Conservation (phyloP, 192 early-diverging fungal species). For the Entomortierella beljakovae region DNA sequence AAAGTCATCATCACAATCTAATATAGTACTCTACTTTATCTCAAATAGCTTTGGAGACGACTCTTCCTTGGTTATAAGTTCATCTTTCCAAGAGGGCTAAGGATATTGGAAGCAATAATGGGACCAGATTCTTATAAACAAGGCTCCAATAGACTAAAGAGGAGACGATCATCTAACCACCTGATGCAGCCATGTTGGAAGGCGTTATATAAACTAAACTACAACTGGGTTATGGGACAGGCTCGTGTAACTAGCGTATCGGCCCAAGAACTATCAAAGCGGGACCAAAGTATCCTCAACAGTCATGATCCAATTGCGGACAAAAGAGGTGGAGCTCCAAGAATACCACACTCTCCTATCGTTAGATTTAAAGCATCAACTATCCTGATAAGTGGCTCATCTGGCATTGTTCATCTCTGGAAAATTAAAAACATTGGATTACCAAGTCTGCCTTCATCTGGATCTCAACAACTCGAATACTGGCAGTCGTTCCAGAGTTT, state of each 20-base stretch:
- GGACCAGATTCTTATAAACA: neutral
- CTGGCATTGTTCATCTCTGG: slow-evolving; percentile 42
- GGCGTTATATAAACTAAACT: slow-evolving; percentile 38
- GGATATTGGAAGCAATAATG: neutral
- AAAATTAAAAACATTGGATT: neutral
- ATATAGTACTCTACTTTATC: neutral
- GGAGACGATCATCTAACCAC: neutral
- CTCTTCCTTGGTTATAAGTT: slow-evolving; percentile 42
- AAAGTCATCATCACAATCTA: too few relatives aligned
- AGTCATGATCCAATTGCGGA: neutral
- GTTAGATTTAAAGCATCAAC: slow-evolving; percentile 30
- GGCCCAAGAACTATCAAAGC: slow-evolving; percentile 2
- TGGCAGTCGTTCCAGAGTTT: slow-evolving; percentile 30
- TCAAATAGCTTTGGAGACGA: slow-evolving; percentile 29
- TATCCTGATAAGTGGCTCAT: slow-evolving; percentile 20
- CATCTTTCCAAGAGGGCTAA: slow-evolving; percentile 29
- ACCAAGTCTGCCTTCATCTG: neutral
- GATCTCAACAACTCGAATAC: slow-evolving; percentile 12
- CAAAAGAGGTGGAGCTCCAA: neutral
- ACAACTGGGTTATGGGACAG: slow-evolving; percentile 50
- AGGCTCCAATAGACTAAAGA: slow-evolving; percentile 2
- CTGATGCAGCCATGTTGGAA: slow-evolving; percentile 31
- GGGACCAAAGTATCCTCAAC: slow-evolving; percentile 6
- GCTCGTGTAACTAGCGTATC: slow-evolving; percentile 25
- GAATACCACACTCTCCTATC: slow-evolving; percentile 2